Evolutionary conservation across 1,284 basidiomycete genomes (phyloP).

Genomic region (Leucoagaricus sp.): DNA sequence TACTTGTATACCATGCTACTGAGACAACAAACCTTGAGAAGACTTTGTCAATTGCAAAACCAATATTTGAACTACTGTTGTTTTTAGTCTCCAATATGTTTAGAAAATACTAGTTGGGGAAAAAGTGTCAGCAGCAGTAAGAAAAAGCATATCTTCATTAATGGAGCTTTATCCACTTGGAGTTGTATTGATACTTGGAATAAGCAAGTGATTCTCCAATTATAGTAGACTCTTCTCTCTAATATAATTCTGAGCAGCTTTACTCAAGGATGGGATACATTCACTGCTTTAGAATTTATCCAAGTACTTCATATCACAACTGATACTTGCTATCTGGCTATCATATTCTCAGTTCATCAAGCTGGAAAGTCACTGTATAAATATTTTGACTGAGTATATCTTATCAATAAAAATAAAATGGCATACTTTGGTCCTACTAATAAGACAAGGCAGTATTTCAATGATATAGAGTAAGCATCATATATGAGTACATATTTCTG

Average conservation of each 20-base stretch:
- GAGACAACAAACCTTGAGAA: constrained; percentile 44
- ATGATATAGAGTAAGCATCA: constrained; percentile 58
- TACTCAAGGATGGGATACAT: constrained; percentile 65
- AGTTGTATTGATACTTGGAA: constrained; percentile 71
- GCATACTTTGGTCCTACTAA: constrained; percentile 70
- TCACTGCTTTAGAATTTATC: constrained; percentile 68
- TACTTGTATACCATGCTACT: constrained; percentile 51
- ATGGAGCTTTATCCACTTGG: constrained; percentile 65
- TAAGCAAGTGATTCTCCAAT: constrained; percentile 46
- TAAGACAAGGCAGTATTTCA: constrained; percentile 67
- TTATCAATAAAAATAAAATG: constrained; percentile 65
- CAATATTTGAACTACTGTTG: constrained; percentile 59
- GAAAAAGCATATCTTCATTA: constrained; percentile 79
- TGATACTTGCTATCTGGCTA: constrained; percentile 52
- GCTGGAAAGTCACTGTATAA: constrained; percentile 60
- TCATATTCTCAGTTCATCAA: constrained; percentile 74
- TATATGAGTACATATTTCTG: too few species aligned
- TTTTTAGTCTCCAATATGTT: constrained; percentile 69
- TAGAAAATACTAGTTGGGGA: constrained; percentile 67
- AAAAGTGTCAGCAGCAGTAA: constrained; percentile 83
- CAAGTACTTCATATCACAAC: constrained; percentile 63
- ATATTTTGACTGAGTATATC: constrained; percentile 69
- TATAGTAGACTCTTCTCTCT: not conserved
- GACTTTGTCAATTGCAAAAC: constrained; percentile 43
- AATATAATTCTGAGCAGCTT: constrained; percentile 33